phyloP scores from a whole-genome alignment of 1,284 basidiomycete genomes.

The Pseudozyma hubeiensis region DNA sequence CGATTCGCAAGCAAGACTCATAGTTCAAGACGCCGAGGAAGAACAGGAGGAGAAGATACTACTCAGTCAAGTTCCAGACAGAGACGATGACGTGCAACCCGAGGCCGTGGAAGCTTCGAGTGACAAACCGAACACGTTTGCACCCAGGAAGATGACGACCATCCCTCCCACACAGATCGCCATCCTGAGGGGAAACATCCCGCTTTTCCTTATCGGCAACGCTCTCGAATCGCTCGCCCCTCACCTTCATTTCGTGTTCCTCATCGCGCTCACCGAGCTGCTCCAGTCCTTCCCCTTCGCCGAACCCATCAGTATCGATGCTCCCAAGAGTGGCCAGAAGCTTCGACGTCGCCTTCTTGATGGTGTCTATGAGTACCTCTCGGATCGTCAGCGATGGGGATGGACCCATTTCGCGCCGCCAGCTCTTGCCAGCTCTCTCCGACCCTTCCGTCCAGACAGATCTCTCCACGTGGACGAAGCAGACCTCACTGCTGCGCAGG shows the following conservation, averaged over 20 bases:
- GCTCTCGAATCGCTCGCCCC: slow-evolving; percentile 48
- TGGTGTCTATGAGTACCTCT: slow-evolving; percentile 40
- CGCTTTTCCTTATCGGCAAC: slow-evolving; percentile 52
- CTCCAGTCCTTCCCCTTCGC: slow-evolving; percentile 57
- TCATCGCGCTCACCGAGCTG: slow-evolving; percentile 49
- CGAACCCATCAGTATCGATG: slow-evolving; percentile 38
- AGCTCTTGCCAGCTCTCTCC: slow-evolving; percentile 28
- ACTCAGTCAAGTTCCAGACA: slow-evolving; percentile 42
- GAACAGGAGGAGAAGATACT: slow-evolving; percentile 25
- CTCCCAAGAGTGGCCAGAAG: slow-evolving; percentile 38
- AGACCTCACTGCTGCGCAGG: slow-evolving; percentile 28
- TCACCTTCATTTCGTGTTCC: slow-evolving; percentile 51
- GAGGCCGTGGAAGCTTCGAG: slow-evolving; percentile 16
- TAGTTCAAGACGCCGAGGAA: neutral
- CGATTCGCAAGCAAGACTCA: slow-evolving; percentile 15
- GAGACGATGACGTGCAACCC: slow-evolving; percentile 30
- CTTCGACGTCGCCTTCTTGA: slow-evolving; percentile 48
- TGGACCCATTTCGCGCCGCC: slow-evolving; percentile 36
- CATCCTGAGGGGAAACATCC: slow-evolving; percentile 57
- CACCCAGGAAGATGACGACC: slow-evolving; percentile 21
- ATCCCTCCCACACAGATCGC: slow-evolving; percentile 54
- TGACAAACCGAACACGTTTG: slow-evolving; percentile 34
- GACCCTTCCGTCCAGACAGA: slow-evolving; percentile 25
- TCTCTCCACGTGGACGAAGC: slow-evolving; percentile 24
- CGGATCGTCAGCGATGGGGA: slow-evolving; percentile 32